Evolutionary conservation across 208 protist genomes (phyloP), one percentile per base, ranked within the genome.

Genomic region (Trypanosoma vivax): DNA sequence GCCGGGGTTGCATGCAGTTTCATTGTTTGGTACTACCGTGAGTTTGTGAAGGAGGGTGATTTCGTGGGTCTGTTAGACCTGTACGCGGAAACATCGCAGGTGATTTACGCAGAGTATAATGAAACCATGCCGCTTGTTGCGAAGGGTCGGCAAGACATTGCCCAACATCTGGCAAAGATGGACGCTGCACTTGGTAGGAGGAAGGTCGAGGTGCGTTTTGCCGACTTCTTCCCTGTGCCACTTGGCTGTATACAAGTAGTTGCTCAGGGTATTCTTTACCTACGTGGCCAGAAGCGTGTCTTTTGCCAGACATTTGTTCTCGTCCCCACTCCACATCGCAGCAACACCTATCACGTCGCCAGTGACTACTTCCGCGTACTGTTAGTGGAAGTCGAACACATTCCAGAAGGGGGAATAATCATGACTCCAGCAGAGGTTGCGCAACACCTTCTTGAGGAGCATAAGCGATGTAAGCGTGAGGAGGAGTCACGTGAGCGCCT

Each of bases 231-330:
- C 31, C 72, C 86, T 16, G 65, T 88, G 39, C 66, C 78, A n/a
- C 68, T 78, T 48, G 75, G 73, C 29, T 60, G 52, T 40, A 65
- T 90, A 10, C 69, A 84, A 60, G 60, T 90, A 28, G 71, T 86
- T 25, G 87, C 76, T 56, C 77, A 87, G 40, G 86, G 81, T 35
- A 65, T 85, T 11, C 51, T 93, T 47, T 89, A 78, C 70, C 60
- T 87, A 2, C 65, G 70, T 16, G 62, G 73, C 25, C 49, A 64
- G 50, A 72, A 76, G 50, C 67, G 70, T 11, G 65, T 65, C 16
- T 89, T 89, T 57, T 53, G 83, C 21, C 86, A 93, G 53, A 63
- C 70, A 52, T 93, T 90, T 56, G 76, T 88, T 33, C 71, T 93
- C n/a, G 54, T 74, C 30, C 86, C 86, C 16, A 89, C 82, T 10